Conservation (phyloP, 805 yeast genomes). For the Wickerhamiella galacta region DNA sequence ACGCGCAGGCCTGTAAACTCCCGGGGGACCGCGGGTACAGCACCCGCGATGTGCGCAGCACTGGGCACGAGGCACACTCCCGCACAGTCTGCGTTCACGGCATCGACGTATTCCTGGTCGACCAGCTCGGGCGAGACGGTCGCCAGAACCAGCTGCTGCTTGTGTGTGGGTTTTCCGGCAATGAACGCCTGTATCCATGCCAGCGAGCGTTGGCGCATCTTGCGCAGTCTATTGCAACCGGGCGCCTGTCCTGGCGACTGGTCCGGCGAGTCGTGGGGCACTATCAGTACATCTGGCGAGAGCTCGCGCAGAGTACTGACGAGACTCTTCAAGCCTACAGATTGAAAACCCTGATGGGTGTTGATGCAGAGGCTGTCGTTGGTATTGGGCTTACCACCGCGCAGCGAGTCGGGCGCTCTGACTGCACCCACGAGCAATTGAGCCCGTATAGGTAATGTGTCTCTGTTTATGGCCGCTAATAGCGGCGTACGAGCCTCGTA, state of each 20-base stretch:
- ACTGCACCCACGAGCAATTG: conserved; percentile 18
- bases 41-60: neutral
- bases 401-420: conserved; percentile 19
- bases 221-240: conserved; percentile 23
- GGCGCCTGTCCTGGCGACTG: conserved; percentile 14
- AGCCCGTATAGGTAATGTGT: conserved; percentile 16
- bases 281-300: conserved; percentile 21
- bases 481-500: conserved; percentile 18
- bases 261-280: conserved; percentile 22
- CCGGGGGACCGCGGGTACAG: neutral
- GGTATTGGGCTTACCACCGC: conserved; percentile 21
- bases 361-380: conserved; percentile 19
- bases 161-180: conserved; percentile 5
- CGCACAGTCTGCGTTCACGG: conserved; percentile 7
- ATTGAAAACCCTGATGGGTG: conserved; percentile 24
- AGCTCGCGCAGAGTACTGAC: conserved; percentile 12
- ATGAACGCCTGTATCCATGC: conserved; percentile 19
- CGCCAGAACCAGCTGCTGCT: conserved; percentile 14
- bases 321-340: conserved; percentile 15
- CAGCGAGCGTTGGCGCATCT: conserved; percentile 22
- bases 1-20: conserved; percentile 6
- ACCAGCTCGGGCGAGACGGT: conserved; percentile 20
- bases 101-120: conserved; percentile 8
- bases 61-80: conserved; percentile 5
- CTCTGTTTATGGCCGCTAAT: conserved; percentile 8